Evolutionary conservation across 768 basidiomycete species (phyloP).

Genomic region (Hebeloma cylindrosporum): DNA sequence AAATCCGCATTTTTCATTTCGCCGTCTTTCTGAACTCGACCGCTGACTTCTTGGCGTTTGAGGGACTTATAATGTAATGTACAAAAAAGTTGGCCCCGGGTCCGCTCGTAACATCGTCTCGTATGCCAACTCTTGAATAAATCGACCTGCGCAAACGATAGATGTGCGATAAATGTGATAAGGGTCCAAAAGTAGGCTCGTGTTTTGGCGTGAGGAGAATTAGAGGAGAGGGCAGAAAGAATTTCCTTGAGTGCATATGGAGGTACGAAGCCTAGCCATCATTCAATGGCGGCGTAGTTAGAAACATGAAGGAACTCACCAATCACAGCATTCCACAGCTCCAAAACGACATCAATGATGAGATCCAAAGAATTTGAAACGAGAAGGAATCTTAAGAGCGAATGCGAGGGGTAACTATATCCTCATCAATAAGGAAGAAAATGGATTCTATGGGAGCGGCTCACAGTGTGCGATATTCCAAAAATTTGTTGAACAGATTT

Average conservation of each 20-base stretch:
- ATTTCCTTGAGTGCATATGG: constrained; percentile 66
- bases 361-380: constrained; percentile 69
- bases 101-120: constrained; percentile 68
- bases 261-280: constrained; percentile 56
- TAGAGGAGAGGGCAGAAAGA: constrained; percentile 46
- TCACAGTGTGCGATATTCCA: constrained; percentile 50
- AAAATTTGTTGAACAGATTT: constrained; percentile 63
- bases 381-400: constrained; percentile 60
- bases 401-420: constrained; percentile 51
- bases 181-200: constrained; percentile 61
- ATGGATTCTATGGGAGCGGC: constrained; percentile 5
- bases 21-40: constrained; percentile 39
- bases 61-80: constrained; percentile 68
- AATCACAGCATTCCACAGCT: constrained; percentile 59
- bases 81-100: constrained; percentile 71
- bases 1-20: constrained; percentile 52
- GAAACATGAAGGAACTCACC: constrained; percentile 31
- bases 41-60: constrained; percentile 56
- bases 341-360: constrained; percentile 55
- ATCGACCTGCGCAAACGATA: constrained; percentile 69
- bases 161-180: constrained; percentile 57
- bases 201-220: constrained; percentile 39
- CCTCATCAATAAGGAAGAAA: neutral
- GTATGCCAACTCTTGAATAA: constrained; percentile 66
- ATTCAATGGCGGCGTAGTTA: constrained; percentile 1